These are phyloP conservation scores for Powellomyces hirtus DNA, from an alignment of 192 early-diverging fungal species.

Conservation along the genomic window DNA sequence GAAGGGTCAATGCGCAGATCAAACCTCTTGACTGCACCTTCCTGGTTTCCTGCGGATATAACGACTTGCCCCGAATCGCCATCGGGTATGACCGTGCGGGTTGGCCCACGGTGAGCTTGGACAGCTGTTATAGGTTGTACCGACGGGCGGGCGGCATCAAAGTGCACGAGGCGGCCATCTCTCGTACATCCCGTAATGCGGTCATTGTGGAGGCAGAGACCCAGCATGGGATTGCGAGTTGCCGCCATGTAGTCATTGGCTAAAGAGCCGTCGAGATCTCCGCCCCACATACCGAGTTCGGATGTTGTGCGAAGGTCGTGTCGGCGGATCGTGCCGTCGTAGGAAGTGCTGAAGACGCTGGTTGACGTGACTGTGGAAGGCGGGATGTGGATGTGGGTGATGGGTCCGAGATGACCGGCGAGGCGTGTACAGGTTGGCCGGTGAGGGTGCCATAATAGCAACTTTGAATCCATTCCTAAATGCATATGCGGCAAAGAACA, in stretches of 20 bases:
- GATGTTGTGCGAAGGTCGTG: neutral
- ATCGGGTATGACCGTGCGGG: constrained; percentile 1
- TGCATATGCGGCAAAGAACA: too few species aligned
- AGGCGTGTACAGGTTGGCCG: neutral
- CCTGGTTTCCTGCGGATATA: constrained; percentile 24
- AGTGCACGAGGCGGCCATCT: constrained; percentile 12
- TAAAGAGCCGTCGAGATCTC: constrained; percentile 20
- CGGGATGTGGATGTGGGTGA: constrained; percentile 6
- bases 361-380: neutral
- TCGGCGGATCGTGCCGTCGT: constrained; percentile 19
- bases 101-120: constrained; percentile 21
- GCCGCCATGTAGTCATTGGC: constrained; percentile 30
- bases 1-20: constrained; percentile 19
- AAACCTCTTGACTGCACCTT: constrained; percentile 23
- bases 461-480: constrained; percentile 25
- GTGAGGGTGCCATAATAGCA: constrained; percentile 21
- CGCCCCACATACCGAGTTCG: constrained; percentile 11
- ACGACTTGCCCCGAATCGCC: neutral
- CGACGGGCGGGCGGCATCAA: neutral
- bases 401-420: constrained; percentile 8
- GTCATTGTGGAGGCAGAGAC: neutral
- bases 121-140: neutral
- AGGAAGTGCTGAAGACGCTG: constrained; percentile 2
- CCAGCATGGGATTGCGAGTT: constrained; percentile 25
- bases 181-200: constrained; percentile 4